These are phyloP conservation scores for Backusella psychrophila DNA, from an alignment of 192 early-diverging fungal genomes.

Conservation along the genomic window DNA sequence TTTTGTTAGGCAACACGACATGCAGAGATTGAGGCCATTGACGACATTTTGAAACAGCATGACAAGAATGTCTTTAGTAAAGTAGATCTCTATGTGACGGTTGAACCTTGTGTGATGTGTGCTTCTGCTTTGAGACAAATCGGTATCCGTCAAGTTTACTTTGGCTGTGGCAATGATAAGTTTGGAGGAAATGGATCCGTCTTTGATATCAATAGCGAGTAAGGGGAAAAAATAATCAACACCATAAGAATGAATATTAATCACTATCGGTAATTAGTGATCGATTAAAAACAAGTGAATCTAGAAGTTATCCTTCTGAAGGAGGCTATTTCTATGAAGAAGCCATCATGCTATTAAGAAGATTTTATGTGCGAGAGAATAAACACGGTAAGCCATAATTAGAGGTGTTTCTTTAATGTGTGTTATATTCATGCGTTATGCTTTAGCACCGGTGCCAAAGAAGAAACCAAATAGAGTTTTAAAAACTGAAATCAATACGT, in stretches of 20 bases:
- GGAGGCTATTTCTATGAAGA: slow-evolving; percentile 76
- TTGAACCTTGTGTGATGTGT: slow-evolving; percentile 99
- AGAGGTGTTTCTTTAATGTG: background rate
- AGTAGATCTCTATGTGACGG: slow-evolving; percentile 89
- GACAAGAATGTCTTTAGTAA: slow-evolving; percentile 35
- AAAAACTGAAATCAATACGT: slow-evolving; percentile 58
- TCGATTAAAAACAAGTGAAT: slow-evolving; percentile 15
- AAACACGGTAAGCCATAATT: slow-evolving; percentile 57
- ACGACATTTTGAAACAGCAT: slow-evolving; percentile 57
- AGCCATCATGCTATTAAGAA: slow-evolving; percentile 82
- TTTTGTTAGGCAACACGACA: slow-evolving; percentile 77
- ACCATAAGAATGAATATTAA: background rate
- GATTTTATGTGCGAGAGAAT: slow-evolving; percentile 95
- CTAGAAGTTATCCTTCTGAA: slow-evolving; percentile 54
- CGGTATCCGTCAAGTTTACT: slow-evolving; percentile 81
- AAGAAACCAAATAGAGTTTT: slow-evolving; percentile 83
- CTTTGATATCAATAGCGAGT: slow-evolving; percentile 73
- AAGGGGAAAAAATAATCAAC: slow-evolving; percentile 22
- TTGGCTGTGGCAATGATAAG: slow-evolving; percentile 89
- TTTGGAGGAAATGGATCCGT: slow-evolving; percentile 98
- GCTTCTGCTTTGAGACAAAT: slow-evolving; percentile 86
- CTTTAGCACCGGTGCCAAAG: slow-evolving; percentile 80
- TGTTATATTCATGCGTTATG: background rate
- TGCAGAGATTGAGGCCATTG: slow-evolving; percentile 93
- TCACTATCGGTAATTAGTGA: background rate